Evolutionary conservation across 139 green algal genomes (phyloP).

Genomic region (Coccomyxa sp.): DNA sequence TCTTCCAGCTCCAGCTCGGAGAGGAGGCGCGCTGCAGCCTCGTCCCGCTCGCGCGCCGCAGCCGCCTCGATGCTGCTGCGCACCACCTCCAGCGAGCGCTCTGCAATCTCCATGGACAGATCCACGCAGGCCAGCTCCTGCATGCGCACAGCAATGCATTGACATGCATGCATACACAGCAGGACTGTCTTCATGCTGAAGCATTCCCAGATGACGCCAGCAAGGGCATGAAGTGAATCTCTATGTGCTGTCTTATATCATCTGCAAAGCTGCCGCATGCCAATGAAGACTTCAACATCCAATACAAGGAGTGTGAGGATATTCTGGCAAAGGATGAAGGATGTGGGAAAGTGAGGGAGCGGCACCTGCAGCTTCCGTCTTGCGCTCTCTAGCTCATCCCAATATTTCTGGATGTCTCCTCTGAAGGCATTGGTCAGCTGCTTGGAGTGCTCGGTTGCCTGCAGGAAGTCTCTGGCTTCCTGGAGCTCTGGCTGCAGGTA

Average conservation of each 20-base stretch:
- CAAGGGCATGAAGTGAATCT: not conserved
- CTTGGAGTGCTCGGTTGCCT: constrained; percentile 47
- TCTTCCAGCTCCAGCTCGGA: constrained; percentile 12
- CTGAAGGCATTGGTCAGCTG: constrained; percentile 49
- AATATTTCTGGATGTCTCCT: constrained; percentile 34
- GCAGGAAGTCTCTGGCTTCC: constrained; percentile 14
- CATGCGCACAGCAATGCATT: not conserved
- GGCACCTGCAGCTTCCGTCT: constrained; percentile 27
- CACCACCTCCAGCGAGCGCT: constrained; percentile 46
- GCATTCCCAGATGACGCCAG: too few relatives aligned
- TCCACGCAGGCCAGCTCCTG: constrained; percentile 51
- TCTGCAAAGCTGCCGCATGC: not conserved
- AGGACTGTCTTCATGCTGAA: too few relatives aligned
- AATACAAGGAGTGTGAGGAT: too few relatives aligned
- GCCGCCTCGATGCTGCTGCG: constrained; percentile 46
- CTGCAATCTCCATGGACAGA: constrained; percentile 41
- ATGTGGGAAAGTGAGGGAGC: too few relatives aligned
- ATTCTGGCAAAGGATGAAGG: too few relatives aligned
- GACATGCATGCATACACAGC: not conserved
- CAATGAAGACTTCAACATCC: not conserved
- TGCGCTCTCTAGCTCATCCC: constrained; percentile 50
- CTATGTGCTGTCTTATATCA: not conserved
- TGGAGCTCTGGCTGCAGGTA: constrained; percentile 3
- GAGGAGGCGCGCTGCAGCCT: not conserved
- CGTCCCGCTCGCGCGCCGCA: constrained; percentile 28